Evolutionary conservation across 2,329 filamentous ascomycete species (phyloP), one percentile per base, ranked within the genome.

Genomic region (Fusarium sublunatum): DNA sequence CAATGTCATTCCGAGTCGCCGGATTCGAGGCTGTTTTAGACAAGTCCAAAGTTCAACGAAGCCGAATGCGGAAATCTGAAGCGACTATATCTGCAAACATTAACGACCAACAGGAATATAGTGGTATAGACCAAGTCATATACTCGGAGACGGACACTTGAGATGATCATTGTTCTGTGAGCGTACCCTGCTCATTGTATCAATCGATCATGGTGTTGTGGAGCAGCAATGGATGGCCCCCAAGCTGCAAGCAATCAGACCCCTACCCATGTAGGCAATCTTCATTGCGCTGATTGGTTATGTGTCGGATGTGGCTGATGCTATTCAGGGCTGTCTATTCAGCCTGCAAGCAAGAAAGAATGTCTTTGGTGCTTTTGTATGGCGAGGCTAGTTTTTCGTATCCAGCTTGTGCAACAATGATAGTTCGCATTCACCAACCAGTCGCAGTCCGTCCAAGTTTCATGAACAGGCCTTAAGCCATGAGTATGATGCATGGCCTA

Each of bases 241-340:
- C 40, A 55, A 52, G 51, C 46, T 67, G 63, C 63, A 65, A 64
- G 49, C 62, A 65, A 65, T 53, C 40, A 64, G 47, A 38, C 19
- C 35, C 25, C 32, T 44, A 31, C 24, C 26, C 29, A 56, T 56
- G 24, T 28, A 35, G 41, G 36, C 43, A 60, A 60, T 55, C 53
- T 31, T 25, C 31, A 36, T 6, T n/a, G 12, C 26, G 26, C 22
- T 51, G 15, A 66, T 60, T 66, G 58, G 63, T 13, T 49, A 7
- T 19, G 7, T 12, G 15, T 46, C 31, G 54, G 31, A 26, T 15
- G 63, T 60, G 58, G 43, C 54, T 50, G 58, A 49, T 38, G 43
- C 43, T 64, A 60, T 53, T 48, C 54, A 28, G 62, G 62, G 32
- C 48, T 59, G 25, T 52, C 25, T 34, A 24, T 52, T 56, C 53